phyloP scores from a whole-genome alignment of 2,329 filamentous ascomycete genomes.

The Venturia aucupariae region DNA sequence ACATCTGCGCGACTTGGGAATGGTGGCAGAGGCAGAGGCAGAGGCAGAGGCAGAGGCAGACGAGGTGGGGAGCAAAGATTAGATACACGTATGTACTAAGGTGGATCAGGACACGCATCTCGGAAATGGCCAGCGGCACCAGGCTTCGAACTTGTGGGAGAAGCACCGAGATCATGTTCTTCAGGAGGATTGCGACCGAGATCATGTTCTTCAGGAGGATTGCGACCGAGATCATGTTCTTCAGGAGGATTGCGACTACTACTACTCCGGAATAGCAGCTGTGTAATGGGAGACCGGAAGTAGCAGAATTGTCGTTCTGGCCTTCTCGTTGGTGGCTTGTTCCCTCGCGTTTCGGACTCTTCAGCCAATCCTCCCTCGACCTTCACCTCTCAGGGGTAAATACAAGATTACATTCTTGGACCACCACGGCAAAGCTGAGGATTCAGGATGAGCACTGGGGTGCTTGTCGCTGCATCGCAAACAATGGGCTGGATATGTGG shows the following conservation, averaged over 20 bases:
- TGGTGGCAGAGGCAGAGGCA: too few species aligned
- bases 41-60: too few species aligned
- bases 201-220: not conserved
- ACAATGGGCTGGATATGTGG: conserved; percentile 1
- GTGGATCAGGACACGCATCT: not conserved
- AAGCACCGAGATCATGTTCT: not conserved
- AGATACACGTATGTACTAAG: not conserved
- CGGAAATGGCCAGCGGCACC: conserved; percentile 1
- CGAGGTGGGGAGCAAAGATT: conserved; percentile 3
- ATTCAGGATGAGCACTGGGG: conserved; percentile 1
- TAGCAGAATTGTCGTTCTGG: too few species aligned
- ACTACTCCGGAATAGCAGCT: too few species aligned
- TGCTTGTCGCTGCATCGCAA: not conserved
- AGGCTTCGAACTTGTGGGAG: not conserved
- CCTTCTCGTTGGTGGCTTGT: not conserved
- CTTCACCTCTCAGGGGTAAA: not conserved
- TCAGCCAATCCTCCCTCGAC: not conserved
- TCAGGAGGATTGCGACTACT: not conserved
- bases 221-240: not conserved
- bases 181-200: not conserved
- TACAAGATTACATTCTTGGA: not conserved
- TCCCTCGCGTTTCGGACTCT: not conserved
- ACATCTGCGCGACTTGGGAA: not conserved
- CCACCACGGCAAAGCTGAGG: not conserved
- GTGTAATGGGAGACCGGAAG: too few species aligned